Evolutionary conservation across 441 rosid genomes (phyloP).

Genomic region (Populus trichocarpa): DNA sequence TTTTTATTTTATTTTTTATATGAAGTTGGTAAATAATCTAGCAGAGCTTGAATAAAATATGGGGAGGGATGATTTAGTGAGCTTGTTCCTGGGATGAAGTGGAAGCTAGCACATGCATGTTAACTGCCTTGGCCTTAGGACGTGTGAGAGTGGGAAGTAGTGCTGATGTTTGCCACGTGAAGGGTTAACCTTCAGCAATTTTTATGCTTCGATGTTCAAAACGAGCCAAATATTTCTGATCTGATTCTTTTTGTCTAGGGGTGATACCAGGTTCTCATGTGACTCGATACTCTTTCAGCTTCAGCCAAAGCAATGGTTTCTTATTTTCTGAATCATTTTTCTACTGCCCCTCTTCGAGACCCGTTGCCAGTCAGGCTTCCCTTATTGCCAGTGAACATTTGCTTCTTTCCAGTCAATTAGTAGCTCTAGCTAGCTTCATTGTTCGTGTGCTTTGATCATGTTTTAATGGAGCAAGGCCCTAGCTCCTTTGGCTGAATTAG

Average conservation of each 20-base stretch:
- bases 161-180: slow-evolving; percentile 40
- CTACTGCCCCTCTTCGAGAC: background rate
- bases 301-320: background rate
- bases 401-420: background rate
- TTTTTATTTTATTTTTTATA: too few species aligned
- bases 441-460: background rate
- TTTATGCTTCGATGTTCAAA: background rate
- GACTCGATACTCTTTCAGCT: background rate
- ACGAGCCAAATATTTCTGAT: background rate
- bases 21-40: background rate
- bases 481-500: background rate
- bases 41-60: background rate
- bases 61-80: background rate
- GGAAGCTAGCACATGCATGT: slow-evolving; percentile 9
- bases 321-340: too few species aligned
- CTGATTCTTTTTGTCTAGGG: background rate
- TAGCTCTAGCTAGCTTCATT: background rate
- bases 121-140: slow-evolving; percentile 2
- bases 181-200: background rate
- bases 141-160: slow-evolving; percentile 20
- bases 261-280: background rate
- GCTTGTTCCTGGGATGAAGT: slow-evolving; percentile 5
- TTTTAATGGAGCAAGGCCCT: background rate
- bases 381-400: background rate
- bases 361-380: background rate